Conservation (phyloP, 2,329 filamentous ascomycete species). For the Piedraia hortae region DNA sequence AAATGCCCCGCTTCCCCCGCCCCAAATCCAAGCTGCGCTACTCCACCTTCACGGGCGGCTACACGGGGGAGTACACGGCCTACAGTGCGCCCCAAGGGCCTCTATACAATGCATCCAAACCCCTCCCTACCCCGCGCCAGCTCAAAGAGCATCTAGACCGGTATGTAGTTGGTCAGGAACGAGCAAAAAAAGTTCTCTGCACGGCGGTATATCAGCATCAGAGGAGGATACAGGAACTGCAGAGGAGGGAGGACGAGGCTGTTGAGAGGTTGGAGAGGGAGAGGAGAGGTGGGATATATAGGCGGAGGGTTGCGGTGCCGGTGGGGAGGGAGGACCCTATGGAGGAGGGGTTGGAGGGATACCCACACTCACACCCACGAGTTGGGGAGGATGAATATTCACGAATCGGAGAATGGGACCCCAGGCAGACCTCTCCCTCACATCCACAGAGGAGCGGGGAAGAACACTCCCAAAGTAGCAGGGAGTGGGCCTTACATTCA, state of each 20-base stretch:
- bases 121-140: constrained; percentile 30
- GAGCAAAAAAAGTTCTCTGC: constrained; percentile 79
- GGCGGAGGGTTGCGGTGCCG: constrained; percentile 10
- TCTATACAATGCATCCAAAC: constrained; percentile 29
- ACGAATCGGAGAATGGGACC: constrained; percentile 16
- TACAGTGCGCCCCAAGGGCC: constrained; percentile 33
- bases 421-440: constrained; percentile 1
- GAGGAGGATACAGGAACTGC: constrained; percentile 50
- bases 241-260: constrained; percentile 52
- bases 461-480: constrained; percentile 3
- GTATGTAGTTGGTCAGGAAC: constrained; percentile 87
- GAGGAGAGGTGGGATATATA: constrained; percentile 21
- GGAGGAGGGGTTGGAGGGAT: too few species aligned
- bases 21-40: constrained; percentile 33
- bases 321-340: constrained; percentile 20
- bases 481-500: constrained; percentile 3
- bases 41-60: too few species aligned
- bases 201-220: constrained; percentile 94
- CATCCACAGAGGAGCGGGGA: constrained; percentile 1
- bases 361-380: constrained; percentile 30
- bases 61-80: constrained; percentile 35
- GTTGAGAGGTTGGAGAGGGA: constrained; percentile 46
- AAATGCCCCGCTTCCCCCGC: too few species aligned
- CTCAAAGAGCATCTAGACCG: constrained; percentile 82
- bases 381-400: constrained; percentile 17